phyloP scores from a whole-genome alignment of 192 early-diverging fungal genomes.

The Chytriomyces sp. region DNA sequence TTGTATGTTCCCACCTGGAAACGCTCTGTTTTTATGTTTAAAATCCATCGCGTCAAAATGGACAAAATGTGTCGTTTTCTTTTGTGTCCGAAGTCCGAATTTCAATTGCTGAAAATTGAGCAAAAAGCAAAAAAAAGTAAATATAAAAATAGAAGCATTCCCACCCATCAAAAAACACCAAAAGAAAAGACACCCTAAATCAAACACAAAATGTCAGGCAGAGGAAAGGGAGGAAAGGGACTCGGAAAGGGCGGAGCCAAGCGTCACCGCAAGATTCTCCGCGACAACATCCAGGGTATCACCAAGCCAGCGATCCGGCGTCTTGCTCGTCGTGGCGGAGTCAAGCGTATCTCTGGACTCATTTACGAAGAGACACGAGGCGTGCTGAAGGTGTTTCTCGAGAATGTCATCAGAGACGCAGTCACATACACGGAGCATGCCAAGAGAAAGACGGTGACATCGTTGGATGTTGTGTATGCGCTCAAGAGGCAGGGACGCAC shows the following conservation, averaged over 20 bases:
- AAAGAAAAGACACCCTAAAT: background rate
- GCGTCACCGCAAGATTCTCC: conserved; percentile 99
- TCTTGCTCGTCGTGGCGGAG: conserved; percentile 99
- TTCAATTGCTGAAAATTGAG: background rate
- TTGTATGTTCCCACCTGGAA: background rate
- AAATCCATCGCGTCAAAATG: background rate
- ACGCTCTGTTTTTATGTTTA: background rate
- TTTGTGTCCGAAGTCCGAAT: background rate
- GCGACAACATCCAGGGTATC: conserved; percentile 75
- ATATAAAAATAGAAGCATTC: background rate
- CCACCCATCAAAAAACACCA: background rate
- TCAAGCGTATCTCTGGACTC: conserved; percentile 99
- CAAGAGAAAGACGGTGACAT: conserved; percentile 99
- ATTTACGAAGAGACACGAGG: conserved; percentile 99
- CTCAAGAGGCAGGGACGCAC: conserved; percentile 94
- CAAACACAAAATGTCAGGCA: conserved; percentile 80
- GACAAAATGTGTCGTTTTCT: background rate
- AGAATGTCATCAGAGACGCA: conserved; percentile 98
- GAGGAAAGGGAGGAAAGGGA: conserved; percentile 99
- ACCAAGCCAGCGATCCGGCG: conserved; percentile 58
- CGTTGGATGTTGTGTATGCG: conserved; percentile 98
- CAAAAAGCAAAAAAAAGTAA: background rate
- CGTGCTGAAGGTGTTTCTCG: conserved; percentile 97
- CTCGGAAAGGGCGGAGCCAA: conserved; percentile 99
- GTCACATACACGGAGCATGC: conserved; percentile 99